Evolutionary conservation across 1,284 basidiomycete species (phyloP).

Genomic region (Cutaneotrichosporon dermatis): DNA sequence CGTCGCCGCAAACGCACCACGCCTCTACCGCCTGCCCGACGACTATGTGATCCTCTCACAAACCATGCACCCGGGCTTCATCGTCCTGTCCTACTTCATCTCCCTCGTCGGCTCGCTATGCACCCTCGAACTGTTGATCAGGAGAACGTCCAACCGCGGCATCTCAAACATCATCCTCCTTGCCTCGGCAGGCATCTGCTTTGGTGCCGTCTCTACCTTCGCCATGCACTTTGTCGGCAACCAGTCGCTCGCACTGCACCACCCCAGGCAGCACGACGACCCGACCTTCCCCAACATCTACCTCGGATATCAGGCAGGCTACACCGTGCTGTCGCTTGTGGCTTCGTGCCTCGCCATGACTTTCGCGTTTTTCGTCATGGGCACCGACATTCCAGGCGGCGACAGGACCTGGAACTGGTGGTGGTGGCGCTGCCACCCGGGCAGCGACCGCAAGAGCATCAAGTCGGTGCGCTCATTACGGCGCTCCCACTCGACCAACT

Average conservation of each 20-base stretch:
- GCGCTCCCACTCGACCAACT: too few species aligned
- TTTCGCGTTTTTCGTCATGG: slow-evolving; percentile 51
- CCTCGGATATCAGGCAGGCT: slow-evolving; percentile 48
- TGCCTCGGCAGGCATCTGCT: slow-evolving; percentile 47
- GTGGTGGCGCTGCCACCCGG: slow-evolving; percentile 15
- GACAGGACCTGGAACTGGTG: slow-evolving; percentile 24
- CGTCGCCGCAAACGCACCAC: background rate
- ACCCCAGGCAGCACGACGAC: slow-evolving; percentile 27
- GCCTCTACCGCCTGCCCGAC: background rate
- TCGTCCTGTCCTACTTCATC: slow-evolving; percentile 48
- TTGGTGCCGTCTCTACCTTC: slow-evolving; percentile 51
- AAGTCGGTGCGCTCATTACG: too few species aligned
- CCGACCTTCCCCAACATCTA: slow-evolving; percentile 29
- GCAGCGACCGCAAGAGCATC: background rate
- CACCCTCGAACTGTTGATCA: slow-evolving; percentile 49
- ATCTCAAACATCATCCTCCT: slow-evolving; percentile 46
- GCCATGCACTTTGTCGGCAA: slow-evolving; percentile 52
- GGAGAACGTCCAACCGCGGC: slow-evolving; percentile 49
- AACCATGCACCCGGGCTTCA: slow-evolving; percentile 44
- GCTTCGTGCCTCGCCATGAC: slow-evolving; percentile 49
- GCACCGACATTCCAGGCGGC: slow-evolving; percentile 34
- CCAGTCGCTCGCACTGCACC: slow-evolving; percentile 47
- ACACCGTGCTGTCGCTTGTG: slow-evolving; percentile 50
- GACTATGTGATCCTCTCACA: slow-evolving; percentile 37
- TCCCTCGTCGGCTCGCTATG: slow-evolving; percentile 49